A percentile compares a stretch with the other conserved stretches of the same genome.
phyloP scores from a whole-genome alignment of 805 yeast species.

The Suhomyces canberraensis region DNA sequence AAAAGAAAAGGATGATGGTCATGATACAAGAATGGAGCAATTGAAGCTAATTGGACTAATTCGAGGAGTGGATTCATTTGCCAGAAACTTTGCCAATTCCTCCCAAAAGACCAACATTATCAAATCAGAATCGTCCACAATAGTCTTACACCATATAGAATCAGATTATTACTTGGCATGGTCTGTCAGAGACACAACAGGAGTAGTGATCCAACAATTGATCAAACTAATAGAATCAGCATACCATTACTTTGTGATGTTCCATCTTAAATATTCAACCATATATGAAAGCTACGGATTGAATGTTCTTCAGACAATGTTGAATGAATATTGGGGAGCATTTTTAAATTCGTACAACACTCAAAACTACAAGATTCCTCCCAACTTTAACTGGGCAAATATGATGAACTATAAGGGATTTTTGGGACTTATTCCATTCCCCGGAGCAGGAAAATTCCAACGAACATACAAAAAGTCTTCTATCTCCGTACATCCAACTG shows the following conservation, averaged over 20 bases:
- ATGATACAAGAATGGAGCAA: constrained; percentile 17
- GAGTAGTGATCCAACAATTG: constrained; percentile 24
- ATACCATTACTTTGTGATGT: constrained; percentile 24
- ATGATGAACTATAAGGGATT: constrained; percentile 34
- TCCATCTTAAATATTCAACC: constrained; percentile 22
- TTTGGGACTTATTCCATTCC: constrained; percentile 26
- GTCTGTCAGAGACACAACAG: constrained; percentile 17
- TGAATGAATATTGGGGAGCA: constrained; percentile 27
- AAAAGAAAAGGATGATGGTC: constrained; percentile 4
- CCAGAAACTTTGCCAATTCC: constrained; percentile 19
- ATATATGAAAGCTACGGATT: constrained; percentile 15
- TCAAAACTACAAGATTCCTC: constrained; percentile 18
- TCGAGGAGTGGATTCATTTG: constrained; percentile 34
- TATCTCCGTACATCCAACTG: constrained; percentile 13
- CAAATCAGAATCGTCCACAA: constrained; percentile 22
- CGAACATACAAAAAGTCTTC: constrained; percentile 29
- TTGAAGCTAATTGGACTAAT: constrained; percentile 33
- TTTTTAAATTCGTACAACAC: constrained; percentile 26
- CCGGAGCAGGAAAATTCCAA: not conserved
- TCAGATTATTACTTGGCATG: constrained; percentile 25
- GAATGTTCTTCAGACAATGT: constrained; percentile 13
- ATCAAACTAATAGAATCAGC: constrained; percentile 18
- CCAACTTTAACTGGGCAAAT: constrained; percentile 33
- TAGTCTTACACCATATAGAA: constrained; percentile 25
- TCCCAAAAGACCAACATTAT: constrained; percentile 13